Conservation (phyloP, 148 eudicot genomes). For the Amaranthus hypochondriacus region DNA sequence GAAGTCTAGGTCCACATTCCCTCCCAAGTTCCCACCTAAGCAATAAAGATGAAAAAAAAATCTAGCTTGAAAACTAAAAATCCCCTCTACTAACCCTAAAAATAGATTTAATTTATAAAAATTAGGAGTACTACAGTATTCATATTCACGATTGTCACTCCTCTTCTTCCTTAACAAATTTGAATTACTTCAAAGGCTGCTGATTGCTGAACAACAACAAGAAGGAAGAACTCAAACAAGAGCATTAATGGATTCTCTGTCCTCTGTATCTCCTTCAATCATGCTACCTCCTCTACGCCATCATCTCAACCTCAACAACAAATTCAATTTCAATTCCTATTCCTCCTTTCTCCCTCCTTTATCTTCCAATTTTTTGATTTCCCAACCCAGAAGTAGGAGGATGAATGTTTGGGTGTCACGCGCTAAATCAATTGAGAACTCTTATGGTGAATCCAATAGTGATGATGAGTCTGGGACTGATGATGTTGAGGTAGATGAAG, state of each 20-base stretch:
- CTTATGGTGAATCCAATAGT: slow-evolving; percentile 20
- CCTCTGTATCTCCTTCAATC: slow-evolving; percentile 63
- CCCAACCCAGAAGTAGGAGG: slow-evolving; percentile 22
- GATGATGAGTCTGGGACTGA: slow-evolving; percentile 24
- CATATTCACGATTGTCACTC: background rate
- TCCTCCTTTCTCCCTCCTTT: slow-evolving; percentile 12
- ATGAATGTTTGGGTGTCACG: slow-evolving; percentile 10
- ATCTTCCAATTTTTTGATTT: slow-evolving; percentile 10
- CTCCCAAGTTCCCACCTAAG: too few relatives aligned
- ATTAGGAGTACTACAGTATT: background rate
- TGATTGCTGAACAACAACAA: too few relatives aligned
- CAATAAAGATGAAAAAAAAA: too few relatives aligned
- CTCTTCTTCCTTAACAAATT: background rate
- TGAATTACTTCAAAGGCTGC: too few relatives aligned
- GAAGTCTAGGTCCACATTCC: too few relatives aligned
- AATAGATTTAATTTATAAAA: background rate
- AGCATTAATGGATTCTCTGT: slow-evolving; percentile 54
- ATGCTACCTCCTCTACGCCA: slow-evolving; percentile 39
- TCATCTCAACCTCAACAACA: slow-evolving; percentile 6
- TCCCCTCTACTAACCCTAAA: background rate
- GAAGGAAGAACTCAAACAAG: background rate
- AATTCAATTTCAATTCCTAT: background rate
- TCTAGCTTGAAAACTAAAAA: background rate
- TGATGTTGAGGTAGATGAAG: slow-evolving; percentile 65
- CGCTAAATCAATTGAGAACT: background rate